Base-by-base conservation (phyloP, 139 green algal genomes). In the Volvox africanus region DNA sequence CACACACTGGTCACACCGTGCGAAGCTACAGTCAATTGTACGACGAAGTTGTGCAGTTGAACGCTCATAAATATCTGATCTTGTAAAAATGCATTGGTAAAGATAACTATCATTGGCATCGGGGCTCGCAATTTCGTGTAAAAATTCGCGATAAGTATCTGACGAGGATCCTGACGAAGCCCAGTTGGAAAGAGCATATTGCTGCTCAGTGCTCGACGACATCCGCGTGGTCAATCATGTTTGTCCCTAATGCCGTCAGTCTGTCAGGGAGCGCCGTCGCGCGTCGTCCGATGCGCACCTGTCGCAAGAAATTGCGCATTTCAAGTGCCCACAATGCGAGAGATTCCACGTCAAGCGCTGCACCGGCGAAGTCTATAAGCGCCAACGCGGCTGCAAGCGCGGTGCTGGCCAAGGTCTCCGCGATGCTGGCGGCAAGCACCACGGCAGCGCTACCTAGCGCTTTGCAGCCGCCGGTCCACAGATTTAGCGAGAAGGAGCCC, bases 401-500 rank as follows among this genome's bases (percentile, higher is more conserved):
- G 30, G 16, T 86, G 1, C 37, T 86, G 44, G 80, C 80, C 2
- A 86, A 86, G 80, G 50, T 86, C 28, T 21, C 80, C 11, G 80
- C 80, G 19, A 55, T 86, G 26, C 55, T 86, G 24, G 80, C 80
- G 24, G 50, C 50, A n/a, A 44, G 80, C 26, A 50, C 67, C 1
- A 36, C 79, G 79, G 28, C 12, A 21, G 24, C 55, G 26, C 50
- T 86, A 2, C 80, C 20, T 1, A 55, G 44, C 62, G 17, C 37
- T 30, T 19, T 84, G 17, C 78, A 68, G 1, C 21, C 78, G 22
- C 37, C 78, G 22, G 32, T 67, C 17, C 22, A 61, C 20, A 84
- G 67, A 44, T 12, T 0, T 17, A 84, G 19, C 21, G 78, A 68
- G 20, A 84, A 44, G 36, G 36, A 61, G 21, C 62, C 32, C 32